These are phyloP conservation scores for Monosporascus sp. DNA, from an alignment of 2,329 filamentous ascomycete species.

Conservation along the genomic window DNA sequence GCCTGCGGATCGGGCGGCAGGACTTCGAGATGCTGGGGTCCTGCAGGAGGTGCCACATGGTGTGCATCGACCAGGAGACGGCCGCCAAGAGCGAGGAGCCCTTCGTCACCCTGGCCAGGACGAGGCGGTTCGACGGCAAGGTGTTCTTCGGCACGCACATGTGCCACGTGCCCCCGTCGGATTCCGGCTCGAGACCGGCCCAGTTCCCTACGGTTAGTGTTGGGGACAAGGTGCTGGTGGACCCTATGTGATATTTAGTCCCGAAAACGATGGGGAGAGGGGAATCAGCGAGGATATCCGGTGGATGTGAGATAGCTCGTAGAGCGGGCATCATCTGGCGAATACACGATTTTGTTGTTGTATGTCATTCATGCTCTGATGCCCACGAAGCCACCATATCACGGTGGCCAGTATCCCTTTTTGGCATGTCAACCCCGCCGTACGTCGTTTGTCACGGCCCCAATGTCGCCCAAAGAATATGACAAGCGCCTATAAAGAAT, in stretches of 20 bases:
- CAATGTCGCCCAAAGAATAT: too few species aligned
- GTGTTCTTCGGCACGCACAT: slow-evolving; percentile 87
- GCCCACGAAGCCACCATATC: too few species aligned
- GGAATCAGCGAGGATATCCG: too few species aligned
- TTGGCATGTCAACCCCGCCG: too few species aligned
- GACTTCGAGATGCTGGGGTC: slow-evolving; percentile 70
- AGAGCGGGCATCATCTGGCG: too few species aligned
- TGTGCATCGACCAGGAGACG: slow-evolving; percentile 84
- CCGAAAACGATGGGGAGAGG: too few species aligned
- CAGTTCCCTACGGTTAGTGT: slow-evolving; percentile 43
- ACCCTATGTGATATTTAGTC: slow-evolving; percentile 7
- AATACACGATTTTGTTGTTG: too few species aligned
- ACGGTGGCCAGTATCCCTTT: too few species aligned
- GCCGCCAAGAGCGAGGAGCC: slow-evolving; percentile 77
- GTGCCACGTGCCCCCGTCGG: slow-evolving; percentile 36
- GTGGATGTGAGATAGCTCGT: too few species aligned
- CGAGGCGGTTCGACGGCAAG: slow-evolving; percentile 74
- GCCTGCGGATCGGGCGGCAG: slow-evolving; percentile 59
- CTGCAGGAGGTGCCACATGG: slow-evolving; percentile 91
- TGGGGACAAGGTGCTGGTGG: slow-evolving; percentile 36
- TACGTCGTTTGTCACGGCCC: too few species aligned
- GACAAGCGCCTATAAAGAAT: too few species aligned
- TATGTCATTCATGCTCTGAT: too few species aligned
- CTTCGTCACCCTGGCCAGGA: slow-evolving; percentile 83
- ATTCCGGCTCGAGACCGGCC: slow-evolving; percentile 18